A percentile compares a stretch with the other conserved stretches of the same genome.
These are phyloP conservation scores for Trypanosoma boissoni DNA, from an alignment of 208 protist genomes.

Conservation along the genomic window DNA sequence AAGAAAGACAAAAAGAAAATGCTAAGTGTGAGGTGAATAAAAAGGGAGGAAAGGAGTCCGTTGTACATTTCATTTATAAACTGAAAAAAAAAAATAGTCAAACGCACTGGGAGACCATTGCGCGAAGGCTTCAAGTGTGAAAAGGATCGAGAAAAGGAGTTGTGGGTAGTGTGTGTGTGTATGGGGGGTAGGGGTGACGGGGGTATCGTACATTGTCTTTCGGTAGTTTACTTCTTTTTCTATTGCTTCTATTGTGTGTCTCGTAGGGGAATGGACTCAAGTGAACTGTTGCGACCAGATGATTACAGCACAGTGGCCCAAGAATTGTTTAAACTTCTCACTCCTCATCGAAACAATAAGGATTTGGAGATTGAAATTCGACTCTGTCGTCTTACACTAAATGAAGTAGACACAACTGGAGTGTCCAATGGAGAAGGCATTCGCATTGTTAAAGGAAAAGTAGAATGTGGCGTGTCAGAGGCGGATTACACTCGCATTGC, in stretches of 20 bases:
- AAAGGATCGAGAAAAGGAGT: no score
- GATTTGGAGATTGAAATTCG: constrained; percentile 70
- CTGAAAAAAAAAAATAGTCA: no score
- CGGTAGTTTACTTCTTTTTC: neutral
- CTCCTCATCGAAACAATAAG: constrained; percentile 22
- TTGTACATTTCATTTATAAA: no score
- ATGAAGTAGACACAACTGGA: neutral
- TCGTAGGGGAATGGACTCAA: neutral
- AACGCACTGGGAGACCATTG: no score
- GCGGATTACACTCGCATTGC: constrained; percentile 42
- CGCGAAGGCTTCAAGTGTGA: no score
- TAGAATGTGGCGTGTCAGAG: constrained; percentile 14
- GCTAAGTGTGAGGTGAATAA: no score
- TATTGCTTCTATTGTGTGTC: neutral
- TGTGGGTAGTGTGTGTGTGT: no score
- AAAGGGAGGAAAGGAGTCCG: neutral
- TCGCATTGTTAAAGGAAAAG: constrained; percentile 16
- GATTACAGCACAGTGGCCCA: constrained; percentile 15
- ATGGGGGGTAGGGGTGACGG: no score
- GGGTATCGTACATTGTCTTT: no score
- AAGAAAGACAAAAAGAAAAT: constrained; percentile 4
- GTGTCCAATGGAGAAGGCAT: no score
- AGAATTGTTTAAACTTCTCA: constrained; percentile 29
- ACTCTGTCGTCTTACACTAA: constrained; percentile 36
- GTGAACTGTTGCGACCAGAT: neutral